Conservation (phyloP, 106 monocot genomes). For the Chionographis japonica region DNA sequence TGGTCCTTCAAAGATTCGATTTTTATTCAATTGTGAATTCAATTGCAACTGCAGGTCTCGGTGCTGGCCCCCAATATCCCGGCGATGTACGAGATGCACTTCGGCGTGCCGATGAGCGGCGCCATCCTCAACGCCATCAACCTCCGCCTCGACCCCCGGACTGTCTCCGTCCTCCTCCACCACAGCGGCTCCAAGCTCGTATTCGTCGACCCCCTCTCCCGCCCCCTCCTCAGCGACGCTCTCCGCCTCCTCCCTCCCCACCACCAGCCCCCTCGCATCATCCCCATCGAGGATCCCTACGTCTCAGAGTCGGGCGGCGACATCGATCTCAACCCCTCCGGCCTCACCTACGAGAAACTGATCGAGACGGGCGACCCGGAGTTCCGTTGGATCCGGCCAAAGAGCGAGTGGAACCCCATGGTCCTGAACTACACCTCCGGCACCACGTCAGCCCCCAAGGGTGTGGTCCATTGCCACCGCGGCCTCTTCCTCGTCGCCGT, state of each 20-base stretch:
- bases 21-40: too few relatives aligned
- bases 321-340: not conserved
- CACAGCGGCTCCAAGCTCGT: constrained; percentile 29
- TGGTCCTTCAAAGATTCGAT: too few relatives aligned
- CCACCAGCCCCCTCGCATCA: constrained; percentile 11
- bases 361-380: constrained; percentile 17
- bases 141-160: constrained; percentile 33
- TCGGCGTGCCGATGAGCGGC: constrained; percentile 65
- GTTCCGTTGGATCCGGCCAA: constrained; percentile 32
- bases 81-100: constrained; percentile 78
- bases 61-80: constrained; percentile 34
- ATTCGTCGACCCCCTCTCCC: constrained; percentile 27
- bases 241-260: constrained; percentile 12
- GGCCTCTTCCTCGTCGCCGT: constrained; percentile 32
- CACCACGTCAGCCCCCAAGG: constrained; percentile 41
- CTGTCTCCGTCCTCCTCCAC: constrained; percentile 31
- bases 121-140: constrained; percentile 46
- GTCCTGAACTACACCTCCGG: constrained; percentile 47
- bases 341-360: constrained; percentile 13
- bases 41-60: constrained; percentile 25
- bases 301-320: not conserved
- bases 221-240: constrained; percentile 13
- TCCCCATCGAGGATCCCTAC: constrained; percentile 34
- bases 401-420: constrained; percentile 33
- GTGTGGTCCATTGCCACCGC: constrained; percentile 49